phyloP scores from a whole-genome alignment of 192 early-diverging fungal genomes.

The Entophlyctis luteolus region DNA sequence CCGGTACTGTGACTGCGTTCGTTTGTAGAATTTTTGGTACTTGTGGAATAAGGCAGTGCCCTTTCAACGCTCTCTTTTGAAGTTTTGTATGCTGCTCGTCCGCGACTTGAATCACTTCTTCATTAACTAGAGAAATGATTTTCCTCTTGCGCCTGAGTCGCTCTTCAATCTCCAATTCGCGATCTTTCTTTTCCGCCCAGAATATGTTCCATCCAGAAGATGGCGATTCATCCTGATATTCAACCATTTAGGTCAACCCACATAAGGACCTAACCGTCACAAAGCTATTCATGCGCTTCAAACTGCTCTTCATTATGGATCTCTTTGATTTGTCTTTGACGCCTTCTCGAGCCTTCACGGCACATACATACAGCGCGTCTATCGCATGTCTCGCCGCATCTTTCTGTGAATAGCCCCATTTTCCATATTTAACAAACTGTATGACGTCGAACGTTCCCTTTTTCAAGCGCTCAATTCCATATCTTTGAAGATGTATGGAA shows the following conservation, averaged over 20 bases:
- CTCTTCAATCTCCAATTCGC: not conserved
- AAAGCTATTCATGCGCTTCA: not conserved
- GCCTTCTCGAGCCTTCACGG: not conserved
- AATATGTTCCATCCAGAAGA: not conserved
- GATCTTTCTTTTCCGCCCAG: not conserved
- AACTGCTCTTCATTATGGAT: not conserved
- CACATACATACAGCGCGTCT: not conserved
- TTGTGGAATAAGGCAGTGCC: not conserved
- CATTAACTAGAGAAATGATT: not conserved
- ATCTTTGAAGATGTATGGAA: not conserved
- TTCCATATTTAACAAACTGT: conserved; percentile 1
- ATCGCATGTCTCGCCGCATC: not conserved
- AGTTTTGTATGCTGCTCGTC: not conserved
- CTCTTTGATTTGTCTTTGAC: not conserved
- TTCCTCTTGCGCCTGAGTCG: not conserved
- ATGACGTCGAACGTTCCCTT: not conserved
- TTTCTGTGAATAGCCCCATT: not conserved
- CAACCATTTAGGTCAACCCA: not conserved
- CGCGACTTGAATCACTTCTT: not conserved
- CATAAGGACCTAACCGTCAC: not conserved
- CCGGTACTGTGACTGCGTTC: not conserved
- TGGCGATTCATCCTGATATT: not conserved
- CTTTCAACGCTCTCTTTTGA: not conserved
- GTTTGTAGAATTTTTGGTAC: not conserved
- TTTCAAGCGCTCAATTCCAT: not conserved